Conservation (phyloP, 441 rosid species). For the Capsella rubella region DNA sequence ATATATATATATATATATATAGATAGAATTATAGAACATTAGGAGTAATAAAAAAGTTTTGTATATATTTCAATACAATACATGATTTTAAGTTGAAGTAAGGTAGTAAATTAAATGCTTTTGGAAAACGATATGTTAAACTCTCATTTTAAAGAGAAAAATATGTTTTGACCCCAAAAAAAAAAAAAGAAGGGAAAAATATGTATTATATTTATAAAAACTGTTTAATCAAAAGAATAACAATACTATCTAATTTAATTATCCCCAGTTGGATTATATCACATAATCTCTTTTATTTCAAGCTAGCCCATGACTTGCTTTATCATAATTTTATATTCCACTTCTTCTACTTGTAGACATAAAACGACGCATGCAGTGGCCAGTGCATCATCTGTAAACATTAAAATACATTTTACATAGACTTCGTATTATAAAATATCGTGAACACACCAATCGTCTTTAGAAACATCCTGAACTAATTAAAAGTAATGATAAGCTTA, state of each 20-base stretch:
- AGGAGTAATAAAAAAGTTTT: too few species aligned
- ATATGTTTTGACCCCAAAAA: too few species aligned
- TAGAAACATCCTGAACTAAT: conserved; percentile 23
- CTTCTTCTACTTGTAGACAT: background rate
- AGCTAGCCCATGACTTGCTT: conserved; percentile 32
- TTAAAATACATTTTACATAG: background rate
- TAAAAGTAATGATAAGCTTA: conserved; percentile 41
- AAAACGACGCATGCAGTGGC: conserved; percentile 11
- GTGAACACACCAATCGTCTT: conserved; percentile 31
- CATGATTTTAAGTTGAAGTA: background rate
- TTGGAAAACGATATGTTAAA: background rate
- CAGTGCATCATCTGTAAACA: background rate
- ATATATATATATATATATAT: too few species aligned
- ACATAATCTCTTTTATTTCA: conserved; percentile 1
- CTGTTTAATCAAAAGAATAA: background rate
- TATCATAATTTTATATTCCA: conserved; percentile 2
- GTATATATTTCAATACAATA: too few species aligned
- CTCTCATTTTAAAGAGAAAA: background rate
- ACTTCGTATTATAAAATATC: conserved; percentile 5
- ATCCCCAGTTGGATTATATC: background rate
- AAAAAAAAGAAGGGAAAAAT: background rate
- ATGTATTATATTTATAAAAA: background rate
- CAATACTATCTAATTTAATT: too few species aligned
- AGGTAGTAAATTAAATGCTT: background rate
- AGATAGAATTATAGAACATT: too few species aligned